These are phyloP conservation scores for Brettanomyces nanus DNA, from an alignment of 805 yeast species.

Conservation along the genomic window DNA sequence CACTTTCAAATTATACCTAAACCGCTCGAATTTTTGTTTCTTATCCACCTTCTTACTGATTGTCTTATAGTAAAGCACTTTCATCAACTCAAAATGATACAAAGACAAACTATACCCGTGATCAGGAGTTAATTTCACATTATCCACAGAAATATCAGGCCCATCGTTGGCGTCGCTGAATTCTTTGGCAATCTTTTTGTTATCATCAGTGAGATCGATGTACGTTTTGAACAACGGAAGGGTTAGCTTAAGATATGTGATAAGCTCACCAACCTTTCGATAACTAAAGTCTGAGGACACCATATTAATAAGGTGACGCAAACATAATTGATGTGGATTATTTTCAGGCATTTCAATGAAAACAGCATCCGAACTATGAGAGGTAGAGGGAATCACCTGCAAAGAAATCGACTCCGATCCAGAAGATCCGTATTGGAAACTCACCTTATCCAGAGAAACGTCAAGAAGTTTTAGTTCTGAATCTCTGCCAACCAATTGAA, in stretches of 20 bases:
- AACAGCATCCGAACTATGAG: slow-evolving; percentile 8
- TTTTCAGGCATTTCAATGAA: slow-evolving; percentile 20
- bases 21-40: slow-evolving; percentile 15
- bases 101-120: slow-evolving; percentile 15
- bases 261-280: slow-evolving; percentile 18
- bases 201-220: slow-evolving; percentile 9
- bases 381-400: slow-evolving; percentile 8
- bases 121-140: slow-evolving; percentile 12
- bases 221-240: slow-evolving; percentile 20
- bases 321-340: slow-evolving; percentile 24
- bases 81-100: slow-evolving; percentile 17
- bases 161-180: slow-evolving; percentile 13
- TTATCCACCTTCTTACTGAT: slow-evolving; percentile 15
- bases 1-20: slow-evolving; percentile 14
- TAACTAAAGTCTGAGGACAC: slow-evolving; percentile 13
- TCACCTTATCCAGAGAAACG: slow-evolving; percentile 20
- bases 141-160: slow-evolving; percentile 6
- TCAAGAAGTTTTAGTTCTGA: slow-evolving; percentile 18
- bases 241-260: slow-evolving; percentile 23
- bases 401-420: slow-evolving; percentile 20
- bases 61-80: slow-evolving; percentile 18
- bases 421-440: slow-evolving; percentile 25
- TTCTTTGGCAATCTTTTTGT: slow-evolving; percentile 3
- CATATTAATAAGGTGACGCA: slow-evolving; percentile 18
- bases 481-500: slow-evolving; percentile 24